A percentile compares a stretch with the other conserved stretches of the same genome.
Conservation (phyloP, 257 asterid genomes). For the Handroanthus guayacan region DNA sequence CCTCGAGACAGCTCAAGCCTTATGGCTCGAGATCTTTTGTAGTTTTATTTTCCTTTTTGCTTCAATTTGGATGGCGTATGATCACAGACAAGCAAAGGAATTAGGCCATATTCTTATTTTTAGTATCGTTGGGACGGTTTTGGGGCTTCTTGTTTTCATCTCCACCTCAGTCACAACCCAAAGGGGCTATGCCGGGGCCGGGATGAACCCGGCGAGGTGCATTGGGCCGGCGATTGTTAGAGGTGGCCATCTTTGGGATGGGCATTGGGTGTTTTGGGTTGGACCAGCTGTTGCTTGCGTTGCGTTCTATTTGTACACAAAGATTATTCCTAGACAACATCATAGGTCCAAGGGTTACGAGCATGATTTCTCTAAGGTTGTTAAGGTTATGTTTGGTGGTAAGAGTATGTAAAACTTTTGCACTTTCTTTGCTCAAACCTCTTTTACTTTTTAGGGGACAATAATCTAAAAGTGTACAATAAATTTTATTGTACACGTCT, state of each 20-base stretch:
- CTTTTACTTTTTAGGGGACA: not conserved
- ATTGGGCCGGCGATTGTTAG: slow-evolving; percentile 75
- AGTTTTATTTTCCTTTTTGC: slow-evolving; percentile 66
- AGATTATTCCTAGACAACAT: slow-evolving; percentile 72
- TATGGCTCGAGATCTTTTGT: slow-evolving; percentile 74
- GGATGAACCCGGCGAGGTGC: slow-evolving; percentile 85
- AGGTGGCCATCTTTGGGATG: slow-evolving; percentile 81
- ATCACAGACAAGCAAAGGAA: slow-evolving; percentile 61
- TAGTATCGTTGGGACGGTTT: slow-evolving; percentile 55
- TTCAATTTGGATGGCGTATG: slow-evolving; percentile 85
- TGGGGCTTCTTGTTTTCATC: slow-evolving; percentile 68
- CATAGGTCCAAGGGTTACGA: slow-evolving; percentile 59
- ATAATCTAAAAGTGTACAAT: too few species aligned
- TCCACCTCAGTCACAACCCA: slow-evolving; percentile 61
- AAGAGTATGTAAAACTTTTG: not conserved
- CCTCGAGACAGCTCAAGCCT: slow-evolving; percentile 59
- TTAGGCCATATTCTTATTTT: slow-evolving; percentile 57
- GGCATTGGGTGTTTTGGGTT: slow-evolving; percentile 84
- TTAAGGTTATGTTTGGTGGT: slow-evolving; percentile 45
- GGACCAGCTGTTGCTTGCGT: slow-evolving; percentile 69
- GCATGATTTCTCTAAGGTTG: slow-evolving; percentile 58
- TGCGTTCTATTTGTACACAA: slow-evolving; percentile 63
- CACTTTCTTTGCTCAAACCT: not conserved
- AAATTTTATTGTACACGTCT: too few species aligned
- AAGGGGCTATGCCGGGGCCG: slow-evolving; percentile 77